These are phyloP conservation scores for Penicillium sp. DNA, from an alignment of 2,329 filamentous ascomycete genomes.

Conservation along the genomic window DNA sequence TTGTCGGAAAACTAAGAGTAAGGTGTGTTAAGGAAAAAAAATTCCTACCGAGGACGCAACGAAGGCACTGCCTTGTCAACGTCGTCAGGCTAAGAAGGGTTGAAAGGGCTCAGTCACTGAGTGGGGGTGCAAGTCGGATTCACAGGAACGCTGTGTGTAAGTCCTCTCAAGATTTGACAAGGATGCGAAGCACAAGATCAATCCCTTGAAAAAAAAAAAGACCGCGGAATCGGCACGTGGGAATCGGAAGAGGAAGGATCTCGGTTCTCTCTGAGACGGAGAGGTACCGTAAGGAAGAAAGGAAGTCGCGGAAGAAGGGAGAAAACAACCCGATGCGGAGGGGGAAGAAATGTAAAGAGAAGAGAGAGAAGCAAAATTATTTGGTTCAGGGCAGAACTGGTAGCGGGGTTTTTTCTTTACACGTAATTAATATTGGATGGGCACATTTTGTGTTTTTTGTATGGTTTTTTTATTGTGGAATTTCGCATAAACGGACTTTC, in stretches of 20 bases:
- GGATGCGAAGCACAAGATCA: conserved; percentile 9
- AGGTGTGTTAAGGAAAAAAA: not conserved
- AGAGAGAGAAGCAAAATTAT: conserved; percentile 31
- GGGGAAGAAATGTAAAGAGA: conserved; percentile 21
- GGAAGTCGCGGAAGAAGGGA: conserved; percentile 15
- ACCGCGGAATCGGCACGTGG: conserved; percentile 33
- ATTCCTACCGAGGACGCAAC: conserved; percentile 10
- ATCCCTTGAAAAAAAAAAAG: conserved; percentile 22
- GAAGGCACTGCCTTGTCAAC: conserved; percentile 22
- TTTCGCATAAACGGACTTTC: conserved; percentile 7
- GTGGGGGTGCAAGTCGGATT: conserved; percentile 6
- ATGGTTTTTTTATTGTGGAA: conserved; percentile 16
- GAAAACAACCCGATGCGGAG: conserved; percentile 18
- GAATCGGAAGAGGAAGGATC: not conserved
- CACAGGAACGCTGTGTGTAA: conserved; percentile 8
- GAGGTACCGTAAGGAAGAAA: conserved; percentile 8
- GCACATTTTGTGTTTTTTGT: conserved; percentile 1
- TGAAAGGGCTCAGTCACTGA: not conserved
- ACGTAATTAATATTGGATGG: conserved; percentile 10
- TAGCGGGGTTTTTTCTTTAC: conserved; percentile 26
- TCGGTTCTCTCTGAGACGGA: conserved; percentile 9
- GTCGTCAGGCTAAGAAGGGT: conserved; percentile 3
- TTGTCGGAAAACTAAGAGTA: conserved; percentile 7
- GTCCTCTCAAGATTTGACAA: not conserved
- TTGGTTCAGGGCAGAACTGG: conserved; percentile 28